Evolutionary conservation across 768 basidiomycete genomes (phyloP), one percentile per base, ranked within the genome.

Genomic region (Panaeolus cyanescens): DNA sequence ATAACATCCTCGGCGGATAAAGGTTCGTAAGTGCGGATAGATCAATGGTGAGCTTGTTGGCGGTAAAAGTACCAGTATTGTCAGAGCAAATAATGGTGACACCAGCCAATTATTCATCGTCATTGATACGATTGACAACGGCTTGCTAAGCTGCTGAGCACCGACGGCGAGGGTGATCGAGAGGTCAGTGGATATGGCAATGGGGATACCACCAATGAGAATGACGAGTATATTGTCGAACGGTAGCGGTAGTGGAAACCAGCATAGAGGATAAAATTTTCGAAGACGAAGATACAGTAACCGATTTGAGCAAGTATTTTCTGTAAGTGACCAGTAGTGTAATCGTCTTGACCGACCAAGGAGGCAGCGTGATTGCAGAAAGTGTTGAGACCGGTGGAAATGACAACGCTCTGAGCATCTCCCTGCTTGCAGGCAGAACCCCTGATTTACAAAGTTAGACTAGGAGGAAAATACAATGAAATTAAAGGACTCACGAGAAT

Each of bases 341-440:
- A 96, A 70, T 98, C 95, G 74, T 98, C 96, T 72, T 93, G 92
- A 30, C 96, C 96, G 72, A 99, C 96, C 56, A 99, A 91, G 53
- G 94, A 94, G 19, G 96, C 96, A 58, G 96, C 96, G 70, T 96
- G 95, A 80, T 96, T 96, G 82, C 98, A 98, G 88, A 99, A 99
- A 59, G 93, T 94, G 82, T 99, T 98, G 79, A 90, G 84, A 75
- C 96, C 96, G 63, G 96, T 99, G 64, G 95, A 96, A 76, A 99
- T 99, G 69, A 99, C 95, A 54, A 98, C 91, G 76, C 95, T 96
- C 80, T 99, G 96, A 25, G 96, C 96, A 76, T 99, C 96, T 80
- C 96, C 96, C 80, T 96, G 94, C 77, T 99, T 98, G 77, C 96
- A 98, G 59, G 95, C 98, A 37, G 96, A 99, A 68, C 96, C 96